phyloP scores from a whole-genome alignment of 495 filamentous ascomycete genomes.

The Trichoderma reesei region DNA sequence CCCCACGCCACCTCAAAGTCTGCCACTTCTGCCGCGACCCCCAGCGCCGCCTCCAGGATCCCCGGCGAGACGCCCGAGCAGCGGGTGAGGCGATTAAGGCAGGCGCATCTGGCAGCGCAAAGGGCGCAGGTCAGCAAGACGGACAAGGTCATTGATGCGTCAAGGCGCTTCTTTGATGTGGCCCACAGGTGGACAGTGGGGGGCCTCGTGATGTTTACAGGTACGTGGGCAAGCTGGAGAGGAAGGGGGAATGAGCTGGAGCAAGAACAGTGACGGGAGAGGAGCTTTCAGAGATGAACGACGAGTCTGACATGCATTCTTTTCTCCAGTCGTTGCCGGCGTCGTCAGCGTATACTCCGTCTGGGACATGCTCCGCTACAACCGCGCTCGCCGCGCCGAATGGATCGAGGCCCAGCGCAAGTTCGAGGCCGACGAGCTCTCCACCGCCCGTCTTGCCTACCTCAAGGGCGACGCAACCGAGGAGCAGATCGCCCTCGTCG shows the following conservation, averaged over 20 bases:
- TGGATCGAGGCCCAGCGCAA: slow-evolving; percentile 56
- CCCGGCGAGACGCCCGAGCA: slow-evolving; percentile 70
- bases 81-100: slow-evolving; percentile 78
- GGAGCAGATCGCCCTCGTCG: slow-evolving; percentile 41
- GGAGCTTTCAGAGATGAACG: too few relatives aligned
- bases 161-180: slow-evolving; percentile 67
- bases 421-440: slow-evolving; percentile 41
- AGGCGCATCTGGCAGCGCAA: slow-evolving; percentile 62
- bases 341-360: slow-evolving; percentile 71
- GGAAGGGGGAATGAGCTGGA: too few relatives aligned
- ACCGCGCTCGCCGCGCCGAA: slow-evolving; percentile 56
- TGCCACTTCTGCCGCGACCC: slow-evolving; percentile 11
- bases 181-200: slow-evolving; percentile 72
- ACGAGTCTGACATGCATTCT: slow-evolving; percentile 6
- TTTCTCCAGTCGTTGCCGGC: slow-evolving; percentile 53
- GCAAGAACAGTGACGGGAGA: too few relatives aligned
- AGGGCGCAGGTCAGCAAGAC: slow-evolving; percentile 53
- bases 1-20: slow-evolving; percentile 75
- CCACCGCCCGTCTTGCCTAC: slow-evolving; percentile 48
- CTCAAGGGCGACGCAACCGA: slow-evolving; percentile 53
- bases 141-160: slow-evolving; percentile 58
- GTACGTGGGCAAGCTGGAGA: slow-evolving; percentile 37
- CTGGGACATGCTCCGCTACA: slow-evolving; percentile 79
- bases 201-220: slow-evolving; percentile 66
- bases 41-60: background rate